Base-by-base conservation (phyloP, 1,284 basidiomycete genomes). In the Peniophora sp. region DNA sequence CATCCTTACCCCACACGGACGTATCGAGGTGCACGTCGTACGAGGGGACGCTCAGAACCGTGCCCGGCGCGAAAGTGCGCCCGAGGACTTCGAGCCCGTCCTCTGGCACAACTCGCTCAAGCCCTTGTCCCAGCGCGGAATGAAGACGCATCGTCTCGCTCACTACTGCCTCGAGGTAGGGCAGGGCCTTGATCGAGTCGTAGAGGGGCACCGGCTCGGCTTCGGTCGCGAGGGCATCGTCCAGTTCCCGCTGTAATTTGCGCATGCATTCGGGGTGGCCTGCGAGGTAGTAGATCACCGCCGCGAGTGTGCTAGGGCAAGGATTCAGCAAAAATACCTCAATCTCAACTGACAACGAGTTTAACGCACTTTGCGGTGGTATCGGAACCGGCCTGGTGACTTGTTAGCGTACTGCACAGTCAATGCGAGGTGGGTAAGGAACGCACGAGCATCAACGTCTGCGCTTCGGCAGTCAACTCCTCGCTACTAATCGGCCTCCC, bases 381-480 rank as follows among this genome's bases (percentile, higher is more conserved):
- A 36, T 36, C 34, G 34, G 10, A 10, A 10, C 34, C 34, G 34
- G 34, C 34, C 37, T 8, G 27, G 27, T 32, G 9, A 41, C n/a
- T 22, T 17, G 39, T 41, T 6, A 8, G 39, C 9, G 35, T 41
- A 41, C 8, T 6, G 27, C 12, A 10, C 9, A 41, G 9, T 10
- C 2, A 9, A 6, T n/a, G 39, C 15, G 39, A 41, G 9, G 8
- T 10, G 15, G 39, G 6, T 8, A 48, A 37, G 10, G 45, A 34
- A 48, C 80, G 55, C 58, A 88, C 87, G n/a, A n/a, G 92, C 18
- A 94, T 75, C 56, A 93, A 84, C 1, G 90, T 93, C 39, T 90
- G 68, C 18, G 87, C 90, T 68, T 95, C 92, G 1, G 90, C 91
- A 2, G 90, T 95, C 54, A 95, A 70, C 63, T 95, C 92, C 60